Conservation (phyloP, 805 yeast genomes). For the Yamadazyma phyllophila region DNA sequence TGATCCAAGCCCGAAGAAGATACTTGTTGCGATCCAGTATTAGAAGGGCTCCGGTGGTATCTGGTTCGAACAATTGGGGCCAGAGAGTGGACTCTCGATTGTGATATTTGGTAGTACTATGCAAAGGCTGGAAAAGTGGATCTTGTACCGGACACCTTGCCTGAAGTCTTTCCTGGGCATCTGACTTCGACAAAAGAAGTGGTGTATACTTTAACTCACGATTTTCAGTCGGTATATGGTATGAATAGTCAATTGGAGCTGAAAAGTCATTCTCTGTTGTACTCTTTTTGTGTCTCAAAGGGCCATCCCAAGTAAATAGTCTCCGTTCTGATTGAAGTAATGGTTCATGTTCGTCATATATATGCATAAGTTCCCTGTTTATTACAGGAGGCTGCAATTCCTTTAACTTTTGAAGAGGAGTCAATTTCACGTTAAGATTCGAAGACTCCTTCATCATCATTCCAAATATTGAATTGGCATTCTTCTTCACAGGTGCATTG, state of each 20-base stretch:
- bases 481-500: slow-evolving; percentile 8
- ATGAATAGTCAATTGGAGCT: too few relatives aligned
- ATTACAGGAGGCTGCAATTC: slow-evolving; percentile 32
- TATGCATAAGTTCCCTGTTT: slow-evolving; percentile 30
- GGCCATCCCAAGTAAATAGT: too few relatives aligned
- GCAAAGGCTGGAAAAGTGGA: background rate
- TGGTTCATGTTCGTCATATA: slow-evolving; percentile 12
- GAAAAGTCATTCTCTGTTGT: too few relatives aligned
- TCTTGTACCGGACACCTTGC: background rate
- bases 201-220: too few relatives aligned
- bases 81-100: slow-evolving; percentile 18
- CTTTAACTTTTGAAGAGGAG: slow-evolving; percentile 30
- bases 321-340: background rate
- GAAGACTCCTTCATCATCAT: slow-evolving; percentile 39
- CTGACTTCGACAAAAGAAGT: background rate
- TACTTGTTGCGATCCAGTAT: slow-evolving; percentile 23
- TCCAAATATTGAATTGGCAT: slow-evolving; percentile 26
- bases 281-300: too few relatives aligned
- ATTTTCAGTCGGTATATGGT: too few relatives aligned
- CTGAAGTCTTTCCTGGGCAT: background rate
- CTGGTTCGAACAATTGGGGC: slow-evolving; percentile 48
- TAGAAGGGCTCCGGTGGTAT: slow-evolving; percentile 29
- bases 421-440: slow-evolving; percentile 23
- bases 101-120: background rate
- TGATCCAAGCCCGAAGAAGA: slow-evolving; percentile 39